Percentiles rank a stretch among this genome's conserved stretches.
Evolutionary conservation across 352 stramenopile species (phyloP).

Genomic region (Pythium periplocum): DNA sequence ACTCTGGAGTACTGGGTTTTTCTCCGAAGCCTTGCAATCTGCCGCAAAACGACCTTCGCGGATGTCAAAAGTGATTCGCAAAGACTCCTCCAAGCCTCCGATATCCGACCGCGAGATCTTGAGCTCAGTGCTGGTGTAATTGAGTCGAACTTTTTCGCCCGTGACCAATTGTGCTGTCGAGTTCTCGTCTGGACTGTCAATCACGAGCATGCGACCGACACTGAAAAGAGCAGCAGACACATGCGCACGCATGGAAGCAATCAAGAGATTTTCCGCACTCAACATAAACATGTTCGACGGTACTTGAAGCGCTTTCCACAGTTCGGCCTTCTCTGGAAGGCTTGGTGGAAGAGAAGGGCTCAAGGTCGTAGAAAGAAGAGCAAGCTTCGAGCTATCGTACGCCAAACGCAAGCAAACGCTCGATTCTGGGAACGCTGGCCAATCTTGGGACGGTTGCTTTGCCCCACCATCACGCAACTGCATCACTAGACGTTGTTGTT

Average conservation of each 20-base stretch:
- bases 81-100: constrained; percentile 65
- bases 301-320: constrained; percentile 59
- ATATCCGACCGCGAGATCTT: constrained; percentile 66
- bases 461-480: constrained; percentile 37
- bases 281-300: constrained; percentile 76
- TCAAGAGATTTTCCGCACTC: constrained; percentile 68
- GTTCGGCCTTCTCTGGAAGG: constrained; percentile 37
- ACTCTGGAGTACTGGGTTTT: constrained; percentile 45
- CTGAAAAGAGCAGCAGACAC: constrained; percentile 68
- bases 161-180: constrained; percentile 57
- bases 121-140: constrained; percentile 55
- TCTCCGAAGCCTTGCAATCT: constrained; percentile 57
- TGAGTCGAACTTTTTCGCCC: constrained; percentile 62
- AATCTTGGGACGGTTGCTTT: constrained; percentile 10
- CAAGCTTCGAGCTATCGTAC: constrained; percentile 54
- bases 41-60: constrained; percentile 65
- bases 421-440: constrained; percentile 50
- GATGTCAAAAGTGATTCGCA: constrained; percentile 81
- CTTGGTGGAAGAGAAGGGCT: constrained; percentile 63
- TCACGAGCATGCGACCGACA: constrained; percentile 59
- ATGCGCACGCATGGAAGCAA: constrained; percentile 72
- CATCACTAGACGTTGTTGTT: constrained; percentile 58
- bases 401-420: constrained; percentile 65
- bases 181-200: constrained; percentile 56
- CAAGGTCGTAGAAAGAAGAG: constrained; percentile 56